phyloP scores from a whole-genome alignment of 306 rosid genomes.

The Arachis stenosperma region DNA sequence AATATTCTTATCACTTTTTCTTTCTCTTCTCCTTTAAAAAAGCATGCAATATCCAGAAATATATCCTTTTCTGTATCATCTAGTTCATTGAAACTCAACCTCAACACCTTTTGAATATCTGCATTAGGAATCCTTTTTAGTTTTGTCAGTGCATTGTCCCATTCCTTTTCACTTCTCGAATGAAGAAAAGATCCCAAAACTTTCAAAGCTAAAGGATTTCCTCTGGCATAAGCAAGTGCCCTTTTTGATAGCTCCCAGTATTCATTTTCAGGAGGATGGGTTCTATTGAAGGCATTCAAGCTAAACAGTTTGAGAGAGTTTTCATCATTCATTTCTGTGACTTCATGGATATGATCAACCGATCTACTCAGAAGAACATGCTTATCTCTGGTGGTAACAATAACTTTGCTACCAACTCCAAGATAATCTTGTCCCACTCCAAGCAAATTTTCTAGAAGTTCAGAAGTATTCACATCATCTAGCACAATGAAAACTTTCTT shows the following conservation, averaged over 20 bases:
- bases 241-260: background rate
- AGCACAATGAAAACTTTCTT: background rate
- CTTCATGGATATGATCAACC: background rate
- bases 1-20: background rate
- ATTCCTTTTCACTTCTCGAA: conserved; percentile 10
- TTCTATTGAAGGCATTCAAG: background rate
- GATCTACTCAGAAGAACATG: background rate
- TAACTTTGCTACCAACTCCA: background rate
- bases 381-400: background rate
- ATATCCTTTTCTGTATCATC: conserved; percentile 1
- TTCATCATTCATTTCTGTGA: background rate
- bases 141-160: conserved; percentile 32
- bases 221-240: background rate
- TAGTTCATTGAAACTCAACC: conserved; percentile 23
- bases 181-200: background rate
- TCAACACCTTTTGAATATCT: conserved; percentile 13
- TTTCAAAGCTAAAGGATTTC: background rate
- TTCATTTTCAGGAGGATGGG: background rate
- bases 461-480: too few relatives aligned
- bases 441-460: too few relatives aligned
- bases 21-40: background rate
- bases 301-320: background rate
- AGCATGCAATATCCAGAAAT: conserved; percentile 34
- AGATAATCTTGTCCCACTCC: too few relatives aligned
- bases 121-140: background rate